A percentile compares a stretch with the other conserved stretches of the same genome.
phyloP scores from a whole-genome alignment of 805 yeast species.

The Kluyveromyces wickerhamii region DNA sequence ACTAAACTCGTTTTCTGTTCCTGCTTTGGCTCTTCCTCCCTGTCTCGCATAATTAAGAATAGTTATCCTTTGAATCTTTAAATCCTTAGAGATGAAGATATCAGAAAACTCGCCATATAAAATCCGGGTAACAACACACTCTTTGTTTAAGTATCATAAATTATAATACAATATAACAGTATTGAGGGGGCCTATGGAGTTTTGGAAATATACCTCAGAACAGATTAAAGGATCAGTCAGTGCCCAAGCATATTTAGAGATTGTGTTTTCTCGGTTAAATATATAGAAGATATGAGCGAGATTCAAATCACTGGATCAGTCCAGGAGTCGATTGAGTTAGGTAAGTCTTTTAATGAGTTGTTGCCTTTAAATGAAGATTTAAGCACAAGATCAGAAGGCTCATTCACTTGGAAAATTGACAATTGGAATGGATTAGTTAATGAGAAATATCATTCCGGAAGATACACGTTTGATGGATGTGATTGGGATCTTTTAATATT shows the following conservation, averaged over 20 bases:
- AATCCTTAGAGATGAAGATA: neutral
- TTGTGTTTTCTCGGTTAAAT: neutral
- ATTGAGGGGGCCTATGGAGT: no score
- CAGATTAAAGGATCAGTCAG: no score
- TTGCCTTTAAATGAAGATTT: constrained; percentile 7
- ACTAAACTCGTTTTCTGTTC: no score
- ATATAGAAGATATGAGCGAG: neutral
- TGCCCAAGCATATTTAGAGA: neutral
- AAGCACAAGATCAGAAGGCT: constrained; percentile 25
- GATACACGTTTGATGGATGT: constrained; percentile 50
- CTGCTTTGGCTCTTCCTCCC: no score
- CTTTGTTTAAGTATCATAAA: neutral
- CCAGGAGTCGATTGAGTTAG: constrained; percentile 15
- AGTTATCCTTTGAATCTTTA: neutral
- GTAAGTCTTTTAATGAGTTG: constrained; percentile 17
- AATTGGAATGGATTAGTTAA: constrained; percentile 40
- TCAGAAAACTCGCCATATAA: no score
- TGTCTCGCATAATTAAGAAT: no score
- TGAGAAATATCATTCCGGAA: constrained; percentile 34
- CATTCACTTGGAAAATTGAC: constrained; percentile 44
- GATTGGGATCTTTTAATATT: constrained; percentile 68
- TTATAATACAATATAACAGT: no score
- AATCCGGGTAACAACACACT: neutral
- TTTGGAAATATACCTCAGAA: no score
- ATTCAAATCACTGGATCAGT: constrained; percentile 1